Conservation (phyloP, 208 protist species). For the Acanthamoeba pearcei region DNA sequence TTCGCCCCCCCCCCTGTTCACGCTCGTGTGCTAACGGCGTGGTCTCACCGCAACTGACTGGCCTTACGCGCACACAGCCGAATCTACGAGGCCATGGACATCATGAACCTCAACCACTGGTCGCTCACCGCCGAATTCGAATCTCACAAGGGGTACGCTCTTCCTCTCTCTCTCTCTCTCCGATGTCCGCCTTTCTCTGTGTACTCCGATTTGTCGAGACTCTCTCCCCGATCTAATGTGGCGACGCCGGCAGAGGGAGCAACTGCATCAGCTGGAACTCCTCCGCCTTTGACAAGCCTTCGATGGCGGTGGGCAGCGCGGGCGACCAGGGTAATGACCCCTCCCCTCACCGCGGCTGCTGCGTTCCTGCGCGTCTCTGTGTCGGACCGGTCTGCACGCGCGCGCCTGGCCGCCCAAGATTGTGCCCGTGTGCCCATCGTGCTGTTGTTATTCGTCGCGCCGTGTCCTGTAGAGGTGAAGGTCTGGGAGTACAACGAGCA, state of each 20-base stretch:
- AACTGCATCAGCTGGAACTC: slow-evolving; percentile 89
- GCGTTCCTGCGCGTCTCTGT: no score
- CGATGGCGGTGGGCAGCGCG: slow-evolving; percentile 84
- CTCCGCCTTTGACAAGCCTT: slow-evolving; percentile 80
- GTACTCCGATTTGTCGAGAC: neutral
- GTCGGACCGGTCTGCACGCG: no score
- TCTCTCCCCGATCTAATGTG: neutral
- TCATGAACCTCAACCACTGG: slow-evolving; percentile 91
- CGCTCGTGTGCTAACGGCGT: neutral
- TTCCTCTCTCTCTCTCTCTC: neutral
- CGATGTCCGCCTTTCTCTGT: neutral
- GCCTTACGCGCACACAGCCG: slow-evolving; percentile 73
- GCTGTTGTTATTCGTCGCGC: no score
- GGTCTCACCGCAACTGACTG: neutral
- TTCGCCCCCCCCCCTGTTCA: neutral
- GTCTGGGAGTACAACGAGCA: slow-evolving; percentile 43
- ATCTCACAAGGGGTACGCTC: slow-evolving; percentile 75
- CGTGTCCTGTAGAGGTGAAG: neutral
- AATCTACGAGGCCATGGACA: slow-evolving; percentile 91
- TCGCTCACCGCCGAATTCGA: slow-evolving; percentile 82
- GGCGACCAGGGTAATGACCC: slow-evolving; percentile 70
- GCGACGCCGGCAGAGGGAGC: neutral
- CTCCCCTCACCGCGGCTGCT: neutral
- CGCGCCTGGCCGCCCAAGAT: no score
- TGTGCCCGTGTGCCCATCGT: no score